Evolutionary conservation across 2,329 filamentous ascomycete species (phyloP).

Genomic region (Ophiostoma montium): DNA sequence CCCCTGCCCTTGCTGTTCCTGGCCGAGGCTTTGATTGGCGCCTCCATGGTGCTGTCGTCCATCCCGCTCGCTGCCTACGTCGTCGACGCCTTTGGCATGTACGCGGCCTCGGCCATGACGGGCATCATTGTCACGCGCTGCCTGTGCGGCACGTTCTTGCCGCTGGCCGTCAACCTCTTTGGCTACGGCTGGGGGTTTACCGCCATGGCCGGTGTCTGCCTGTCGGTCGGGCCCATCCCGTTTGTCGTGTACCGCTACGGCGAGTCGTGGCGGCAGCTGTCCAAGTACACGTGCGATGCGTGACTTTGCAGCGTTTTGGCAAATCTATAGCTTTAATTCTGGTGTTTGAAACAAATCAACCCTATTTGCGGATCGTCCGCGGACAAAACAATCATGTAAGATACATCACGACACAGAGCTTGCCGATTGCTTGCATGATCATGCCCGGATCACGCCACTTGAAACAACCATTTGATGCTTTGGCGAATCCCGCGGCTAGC

Average conservation of each 20-base stretch:
- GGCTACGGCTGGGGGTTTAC: constrained; percentile 40
- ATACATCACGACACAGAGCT: no score
- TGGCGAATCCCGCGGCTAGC: no score
- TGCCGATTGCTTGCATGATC: no score
- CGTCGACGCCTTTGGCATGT: constrained; percentile 41
- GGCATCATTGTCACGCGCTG: constrained; percentile 41
- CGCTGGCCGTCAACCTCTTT: constrained; percentile 30
- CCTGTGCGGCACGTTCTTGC: constrained; percentile 42
- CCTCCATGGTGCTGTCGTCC: constrained; percentile 29
- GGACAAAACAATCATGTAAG: no score
- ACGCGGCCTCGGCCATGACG: constrained; percentile 42
- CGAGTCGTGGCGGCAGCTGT: constrained; percentile 33
- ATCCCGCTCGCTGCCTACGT: constrained; percentile 41
- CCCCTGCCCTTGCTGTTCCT: constrained; percentile 30
- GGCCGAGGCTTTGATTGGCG: constrained; percentile 30
- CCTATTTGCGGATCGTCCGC: no score
- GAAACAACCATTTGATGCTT: no score
- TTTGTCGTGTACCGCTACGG: constrained; percentile 37
- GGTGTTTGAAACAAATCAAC: no score
- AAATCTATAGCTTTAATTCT: no score
- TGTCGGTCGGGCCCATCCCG: constrained; percentile 35
- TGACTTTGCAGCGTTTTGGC: neutral
- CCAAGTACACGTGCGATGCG: constrained; percentile 31
- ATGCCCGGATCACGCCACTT: no score
- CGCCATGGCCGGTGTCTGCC: constrained; percentile 26